Evolutionary conservation across 345 rosid genomes (phyloP).

Genomic region (Noccaea bulbosa): DNA sequence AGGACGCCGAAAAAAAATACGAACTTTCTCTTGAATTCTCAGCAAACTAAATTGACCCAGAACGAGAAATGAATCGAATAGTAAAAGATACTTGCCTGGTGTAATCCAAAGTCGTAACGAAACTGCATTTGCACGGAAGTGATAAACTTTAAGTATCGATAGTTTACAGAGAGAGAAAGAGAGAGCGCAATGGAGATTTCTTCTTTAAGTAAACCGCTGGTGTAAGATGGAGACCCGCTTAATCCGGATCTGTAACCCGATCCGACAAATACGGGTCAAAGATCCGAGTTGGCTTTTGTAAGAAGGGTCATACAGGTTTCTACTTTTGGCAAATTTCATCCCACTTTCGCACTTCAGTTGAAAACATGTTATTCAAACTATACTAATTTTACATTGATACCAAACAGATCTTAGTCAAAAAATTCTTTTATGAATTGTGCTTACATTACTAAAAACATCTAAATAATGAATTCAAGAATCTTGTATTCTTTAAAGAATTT

Average conservation of each 20-base stretch:
- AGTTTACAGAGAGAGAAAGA: constrained; percentile 25
- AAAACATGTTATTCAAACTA: neutral
- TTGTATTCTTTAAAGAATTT: neutral
- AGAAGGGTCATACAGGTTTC: neutral
- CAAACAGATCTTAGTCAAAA: neutral
- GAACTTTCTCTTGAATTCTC: neutral
- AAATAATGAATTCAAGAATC: neutral
- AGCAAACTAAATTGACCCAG: constrained; percentile 9
- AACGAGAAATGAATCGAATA: constrained; percentile 1
- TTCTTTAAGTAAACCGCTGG: constrained; percentile 1
- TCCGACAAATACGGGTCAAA: constrained; percentile 28
- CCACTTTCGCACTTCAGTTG: neutral
- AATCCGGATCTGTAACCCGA: constrained; percentile 32
- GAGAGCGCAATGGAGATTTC: constrained; percentile 1
- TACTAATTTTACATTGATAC: neutral
- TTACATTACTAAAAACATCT: neutral
- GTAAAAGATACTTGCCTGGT: constrained; percentile 45
- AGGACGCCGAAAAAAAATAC: neutral
- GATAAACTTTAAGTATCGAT: neutral
- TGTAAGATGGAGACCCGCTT: constrained; percentile 31
- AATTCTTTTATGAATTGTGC: neutral
- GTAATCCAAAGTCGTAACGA: constrained; percentile 30
- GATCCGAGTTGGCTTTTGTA: constrained; percentile 6
- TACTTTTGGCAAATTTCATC: constrained; percentile 3
- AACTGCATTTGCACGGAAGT: constrained; percentile 37